Conservation (phyloP, 306 rosid species). For the Hippophae gyantsensis region DNA sequence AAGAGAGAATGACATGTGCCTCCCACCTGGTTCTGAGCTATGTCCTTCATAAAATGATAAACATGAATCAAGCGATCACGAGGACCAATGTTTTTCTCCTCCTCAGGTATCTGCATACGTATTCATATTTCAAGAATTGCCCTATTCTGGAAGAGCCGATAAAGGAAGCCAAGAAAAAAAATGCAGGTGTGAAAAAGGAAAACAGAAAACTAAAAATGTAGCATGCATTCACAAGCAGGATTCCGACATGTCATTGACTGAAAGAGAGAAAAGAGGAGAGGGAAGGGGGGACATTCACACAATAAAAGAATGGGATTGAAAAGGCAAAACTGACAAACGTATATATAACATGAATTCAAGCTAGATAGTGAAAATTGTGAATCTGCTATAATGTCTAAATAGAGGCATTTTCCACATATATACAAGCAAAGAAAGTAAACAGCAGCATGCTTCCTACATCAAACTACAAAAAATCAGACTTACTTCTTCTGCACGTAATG, state of each 20-base stretch:
- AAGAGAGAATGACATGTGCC: neutral
- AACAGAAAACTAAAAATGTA: neutral
- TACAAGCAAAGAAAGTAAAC: neutral
- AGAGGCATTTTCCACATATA: neutral
- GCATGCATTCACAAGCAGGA: too few species aligned
- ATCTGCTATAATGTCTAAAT: too few species aligned
- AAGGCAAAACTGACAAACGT: too few species aligned
- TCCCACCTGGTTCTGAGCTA: constrained; percentile 49
- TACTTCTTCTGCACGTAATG: constrained; percentile 63
- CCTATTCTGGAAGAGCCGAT: neutral
- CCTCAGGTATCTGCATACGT: constrained; percentile 52
- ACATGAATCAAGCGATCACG: constrained; percentile 70
- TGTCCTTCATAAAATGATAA: constrained; percentile 68
- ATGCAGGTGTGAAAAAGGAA: neutral
- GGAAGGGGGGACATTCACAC: too few species aligned
- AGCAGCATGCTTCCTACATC: too few species aligned
- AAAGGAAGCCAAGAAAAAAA: neutral
- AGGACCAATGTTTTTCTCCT: constrained; percentile 60
- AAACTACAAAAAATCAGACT: neutral
- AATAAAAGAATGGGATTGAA: too few species aligned
- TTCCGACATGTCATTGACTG: too few species aligned
- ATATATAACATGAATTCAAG: too few species aligned
- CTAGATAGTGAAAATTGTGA: too few species aligned
- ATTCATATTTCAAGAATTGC: neutral
- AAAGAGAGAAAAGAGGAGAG: too few species aligned